A percentile compares a stretch with the other conserved stretches of the same genome.
phyloP scores from a whole-genome alignment of 129 eudicot genomes.

The Ambrosia artemisiifolia region DNA sequence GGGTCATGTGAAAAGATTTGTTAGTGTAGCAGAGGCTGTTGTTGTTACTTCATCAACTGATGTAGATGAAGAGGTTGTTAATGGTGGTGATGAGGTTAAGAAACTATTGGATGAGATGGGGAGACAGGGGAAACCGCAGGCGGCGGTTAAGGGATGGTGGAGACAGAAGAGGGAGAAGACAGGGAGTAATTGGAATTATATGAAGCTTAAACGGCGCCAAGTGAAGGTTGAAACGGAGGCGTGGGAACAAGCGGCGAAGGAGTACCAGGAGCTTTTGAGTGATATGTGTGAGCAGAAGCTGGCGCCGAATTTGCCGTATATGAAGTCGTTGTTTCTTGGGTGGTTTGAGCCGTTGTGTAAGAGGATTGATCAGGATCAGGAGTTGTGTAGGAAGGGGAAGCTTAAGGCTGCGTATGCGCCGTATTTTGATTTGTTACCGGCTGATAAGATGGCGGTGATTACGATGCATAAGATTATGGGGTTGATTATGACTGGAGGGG shows the following conservation, averaged over 20 bases:
- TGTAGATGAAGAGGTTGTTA: constrained; percentile 44
- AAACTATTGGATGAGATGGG: constrained; percentile 55
- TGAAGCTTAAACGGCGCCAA: constrained; percentile 57
- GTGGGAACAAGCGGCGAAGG: constrained; percentile 76
- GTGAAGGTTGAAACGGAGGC: constrained; percentile 82
- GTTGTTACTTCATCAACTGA: constrained; percentile 35
- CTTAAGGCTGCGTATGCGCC: constrained; percentile 47
- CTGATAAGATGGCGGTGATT: constrained; percentile 89
- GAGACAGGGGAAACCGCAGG: constrained; percentile 45
- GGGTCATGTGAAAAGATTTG: constrained; percentile 41
- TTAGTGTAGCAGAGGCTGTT: constrained; percentile 64
- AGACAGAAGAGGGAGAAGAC: constrained; percentile 19
- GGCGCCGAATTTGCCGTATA: constrained; percentile 89
- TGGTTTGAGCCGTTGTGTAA: constrained; percentile 83
- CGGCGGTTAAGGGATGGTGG: constrained; percentile 26
- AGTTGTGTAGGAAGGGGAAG: constrained; percentile 47
- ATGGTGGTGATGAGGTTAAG: constrained; percentile 56
- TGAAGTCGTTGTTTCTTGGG: constrained; percentile 87
- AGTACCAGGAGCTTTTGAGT: constrained; percentile 64
- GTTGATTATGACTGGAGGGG: constrained; percentile 74
- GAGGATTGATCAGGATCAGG: constrained; percentile 66
- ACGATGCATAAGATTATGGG: constrained; percentile 95
- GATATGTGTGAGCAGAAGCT: constrained; percentile 86
- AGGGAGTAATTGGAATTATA: constrained; percentile 45
- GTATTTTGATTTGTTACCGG: constrained; percentile 66